Conservation (phyloP, 805 yeast species). For the Nakazawaea peltata region DNA sequence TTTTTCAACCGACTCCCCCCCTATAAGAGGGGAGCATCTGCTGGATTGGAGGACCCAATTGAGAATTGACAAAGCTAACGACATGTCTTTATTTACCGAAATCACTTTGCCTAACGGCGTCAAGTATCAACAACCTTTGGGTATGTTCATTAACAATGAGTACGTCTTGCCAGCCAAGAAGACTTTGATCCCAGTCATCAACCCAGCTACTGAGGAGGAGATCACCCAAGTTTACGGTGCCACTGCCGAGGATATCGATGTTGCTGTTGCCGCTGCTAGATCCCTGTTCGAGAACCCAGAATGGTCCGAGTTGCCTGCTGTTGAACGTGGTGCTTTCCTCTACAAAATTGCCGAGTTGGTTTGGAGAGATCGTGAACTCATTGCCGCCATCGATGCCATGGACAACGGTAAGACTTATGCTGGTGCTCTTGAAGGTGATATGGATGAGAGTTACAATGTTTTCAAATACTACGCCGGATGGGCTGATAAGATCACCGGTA, state of each 20-base stretch:
- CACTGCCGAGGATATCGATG: constrained; percentile 49
- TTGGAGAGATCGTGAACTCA: constrained; percentile 38
- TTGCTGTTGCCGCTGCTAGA: constrained; percentile 61
- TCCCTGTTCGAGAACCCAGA: constrained; percentile 47
- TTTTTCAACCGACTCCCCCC: background rate
- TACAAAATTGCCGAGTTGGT: constrained; percentile 44
- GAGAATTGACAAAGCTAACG: too few relatives aligned
- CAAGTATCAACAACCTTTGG: constrained; percentile 32
- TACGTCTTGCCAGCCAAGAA: constrained; percentile 46
- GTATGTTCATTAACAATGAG: constrained; percentile 58
- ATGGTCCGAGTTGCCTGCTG: constrained; percentile 37
- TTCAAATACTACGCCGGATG: constrained; percentile 69
- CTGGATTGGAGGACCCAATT: too few relatives aligned
- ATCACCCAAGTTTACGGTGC: constrained; percentile 54
- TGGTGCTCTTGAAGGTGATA: constrained; percentile 39
- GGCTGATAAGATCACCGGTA: constrained; percentile 71
- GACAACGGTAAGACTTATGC: constrained; percentile 51
- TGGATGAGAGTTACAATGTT: constrained; percentile 42
- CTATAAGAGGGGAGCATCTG: too few relatives aligned
- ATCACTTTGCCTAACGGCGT: constrained; percentile 64
- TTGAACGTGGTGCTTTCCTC: constrained; percentile 43
- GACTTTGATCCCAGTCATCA: constrained; percentile 52
- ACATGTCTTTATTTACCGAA: constrained; percentile 15
- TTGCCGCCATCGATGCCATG: constrained; percentile 47
- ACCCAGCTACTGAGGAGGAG: constrained; percentile 59